Evolutionary conservation across 805 yeast species (phyloP).

Genomic region (Debaryomyces hansenii): DNA sequence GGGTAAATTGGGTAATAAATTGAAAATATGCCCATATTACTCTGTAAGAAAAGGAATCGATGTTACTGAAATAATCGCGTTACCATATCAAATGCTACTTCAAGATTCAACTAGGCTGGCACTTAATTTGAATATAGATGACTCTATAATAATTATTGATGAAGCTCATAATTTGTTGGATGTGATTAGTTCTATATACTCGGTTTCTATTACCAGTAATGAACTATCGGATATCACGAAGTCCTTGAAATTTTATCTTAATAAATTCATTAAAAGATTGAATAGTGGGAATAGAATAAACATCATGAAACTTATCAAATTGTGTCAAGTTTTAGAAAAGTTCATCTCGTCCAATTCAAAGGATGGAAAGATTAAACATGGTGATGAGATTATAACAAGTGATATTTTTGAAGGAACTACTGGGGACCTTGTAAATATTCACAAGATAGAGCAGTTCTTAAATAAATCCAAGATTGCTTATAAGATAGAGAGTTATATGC

Average conservation of each 20-base stretch:
- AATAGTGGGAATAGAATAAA: slow-evolving; percentile 73
- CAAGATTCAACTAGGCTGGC: slow-evolving; percentile 60
- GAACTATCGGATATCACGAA: slow-evolving; percentile 48
- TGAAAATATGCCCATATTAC: slow-evolving; percentile 79
- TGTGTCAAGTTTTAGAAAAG: slow-evolving; percentile 50
- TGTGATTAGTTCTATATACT: slow-evolving; percentile 67
- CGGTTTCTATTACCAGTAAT: slow-evolving; percentile 51
- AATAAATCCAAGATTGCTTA: slow-evolving; percentile 73
- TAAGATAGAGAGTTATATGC: slow-evolving; percentile 74
- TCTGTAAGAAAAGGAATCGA: slow-evolving; percentile 58
- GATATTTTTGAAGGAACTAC: slow-evolving; percentile 60
- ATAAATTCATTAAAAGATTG: slow-evolving; percentile 61
- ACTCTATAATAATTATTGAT: slow-evolving; percentile 76
- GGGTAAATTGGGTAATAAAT: slow-evolving; percentile 53
- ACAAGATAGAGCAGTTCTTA: slow-evolving; percentile 64
- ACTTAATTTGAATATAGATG: slow-evolving; percentile 56
- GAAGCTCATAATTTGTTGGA: slow-evolving; percentile 92
- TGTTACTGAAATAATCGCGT: slow-evolving; percentile 69
- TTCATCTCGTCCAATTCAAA: slow-evolving; percentile 40
- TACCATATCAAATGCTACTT: slow-evolving; percentile 81
- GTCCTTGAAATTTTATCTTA: slow-evolving; percentile 55
- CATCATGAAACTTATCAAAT: slow-evolving; percentile 59
- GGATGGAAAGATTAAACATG: slow-evolving; percentile 41
- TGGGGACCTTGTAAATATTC: slow-evolving; percentile 70
- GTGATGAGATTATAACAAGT: slow-evolving; percentile 49